Evolutionary conservation across 306 rosid species (phyloP).

Genomic region (Lathyrus tuberosus): DNA sequence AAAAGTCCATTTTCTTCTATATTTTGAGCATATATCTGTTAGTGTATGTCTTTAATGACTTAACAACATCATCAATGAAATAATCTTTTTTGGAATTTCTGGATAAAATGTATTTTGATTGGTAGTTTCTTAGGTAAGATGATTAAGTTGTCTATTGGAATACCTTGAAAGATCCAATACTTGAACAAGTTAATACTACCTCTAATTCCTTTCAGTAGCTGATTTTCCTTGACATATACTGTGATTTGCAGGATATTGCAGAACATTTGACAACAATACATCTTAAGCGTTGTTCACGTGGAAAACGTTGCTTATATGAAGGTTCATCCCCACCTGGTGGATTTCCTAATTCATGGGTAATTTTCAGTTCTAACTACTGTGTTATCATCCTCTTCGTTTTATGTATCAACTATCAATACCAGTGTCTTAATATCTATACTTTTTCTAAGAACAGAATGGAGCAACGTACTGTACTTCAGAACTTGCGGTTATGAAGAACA

Average conservation of each 20-base stretch:
- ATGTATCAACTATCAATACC: neutral
- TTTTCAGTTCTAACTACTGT: constrained; percentile 29
- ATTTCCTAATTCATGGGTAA: constrained; percentile 97
- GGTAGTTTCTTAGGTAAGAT: constrained; percentile 26
- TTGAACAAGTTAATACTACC: neutral
- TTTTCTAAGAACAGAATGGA: constrained; percentile 70
- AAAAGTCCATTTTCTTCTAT: neutral
- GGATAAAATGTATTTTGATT: constrained; percentile 29
- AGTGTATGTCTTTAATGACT: constrained; percentile 15
- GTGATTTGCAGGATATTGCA: constrained; percentile 74
- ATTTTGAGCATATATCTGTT: constrained; percentile 2
- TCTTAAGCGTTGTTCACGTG: constrained; percentile 90
- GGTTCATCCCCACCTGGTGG: constrained; percentile 97
- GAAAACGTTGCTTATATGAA: constrained; percentile 94
- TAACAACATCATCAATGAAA: neutral
- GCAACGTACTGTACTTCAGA: constrained; percentile 83
- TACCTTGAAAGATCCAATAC: constrained; percentile 8
- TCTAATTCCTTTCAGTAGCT: constrained; percentile 4
- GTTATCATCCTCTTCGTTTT: neutral
- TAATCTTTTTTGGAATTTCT: constrained; percentile 16
- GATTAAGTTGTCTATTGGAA: neutral
- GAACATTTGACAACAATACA: constrained; percentile 89
- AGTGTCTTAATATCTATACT: constrained; percentile 2
- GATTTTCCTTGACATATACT: constrained; percentile 21
- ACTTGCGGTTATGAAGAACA: constrained; percentile 80